Percentiles rank a stretch among this genome's conserved stretches.
Evolutionary conservation across 495 filamentous ascomycete genomes (phyloP).

Genomic region (Hypoxylon subgilvum): DNA sequence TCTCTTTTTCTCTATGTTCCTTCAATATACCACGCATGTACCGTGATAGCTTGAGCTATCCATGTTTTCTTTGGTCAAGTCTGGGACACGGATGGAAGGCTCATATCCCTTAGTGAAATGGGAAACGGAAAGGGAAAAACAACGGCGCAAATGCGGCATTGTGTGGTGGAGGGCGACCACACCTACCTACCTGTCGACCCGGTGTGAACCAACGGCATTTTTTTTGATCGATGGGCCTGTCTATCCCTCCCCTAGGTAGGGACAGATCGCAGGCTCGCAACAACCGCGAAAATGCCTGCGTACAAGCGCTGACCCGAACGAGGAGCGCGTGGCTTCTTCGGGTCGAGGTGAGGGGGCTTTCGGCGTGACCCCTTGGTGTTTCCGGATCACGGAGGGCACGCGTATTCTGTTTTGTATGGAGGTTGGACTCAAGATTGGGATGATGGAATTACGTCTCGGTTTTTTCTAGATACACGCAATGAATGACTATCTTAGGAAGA

Average conservation of each 20-base stretch:
- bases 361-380: neutral
- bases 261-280: neutral
- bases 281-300: conserved; percentile 1
- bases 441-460: neutral
- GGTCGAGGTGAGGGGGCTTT: neutral
- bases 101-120: neutral
- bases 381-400: neutral
- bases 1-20: neutral
- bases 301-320: neutral
- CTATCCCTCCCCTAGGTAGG: neutral
- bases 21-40: too few relatives aligned
- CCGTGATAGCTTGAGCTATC: too few relatives aligned
- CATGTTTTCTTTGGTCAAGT: too few relatives aligned
- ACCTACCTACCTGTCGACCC: too few relatives aligned
- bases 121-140: neutral
- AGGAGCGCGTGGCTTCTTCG: neutral
- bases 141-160: too few relatives aligned
- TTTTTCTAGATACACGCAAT: neutral
- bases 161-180: too few relatives aligned
- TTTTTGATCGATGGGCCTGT: neutral
- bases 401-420: neutral
- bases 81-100: too few relatives aligned
- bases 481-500: too few relatives aligned
- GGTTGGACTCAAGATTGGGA: neutral
- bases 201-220: neutral